Conservation (phyloP, 768 basidiomycete genomes). For the Daedaleopsis nitida region DNA sequence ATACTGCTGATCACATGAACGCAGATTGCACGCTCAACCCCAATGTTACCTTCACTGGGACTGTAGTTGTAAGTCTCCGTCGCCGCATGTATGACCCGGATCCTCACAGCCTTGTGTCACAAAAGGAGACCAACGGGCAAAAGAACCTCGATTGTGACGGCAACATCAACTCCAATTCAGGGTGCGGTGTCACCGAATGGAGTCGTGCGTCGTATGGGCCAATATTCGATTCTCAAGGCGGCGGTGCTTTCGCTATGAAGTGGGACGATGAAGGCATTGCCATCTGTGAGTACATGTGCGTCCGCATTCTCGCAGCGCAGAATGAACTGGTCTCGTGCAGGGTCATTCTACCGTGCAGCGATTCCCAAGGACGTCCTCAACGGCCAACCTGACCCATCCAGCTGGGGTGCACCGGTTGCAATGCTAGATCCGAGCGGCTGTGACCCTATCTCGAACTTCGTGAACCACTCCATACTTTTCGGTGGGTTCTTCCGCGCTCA, state of each 20-base stretch:
- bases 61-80: slow-evolving; percentile 51
- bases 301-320: background rate
- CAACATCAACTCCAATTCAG: slow-evolving; percentile 56
- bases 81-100: no score
- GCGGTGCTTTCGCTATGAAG: slow-evolving; percentile 87
- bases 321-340: slow-evolving; percentile 36
- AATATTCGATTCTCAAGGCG: slow-evolving; percentile 75
- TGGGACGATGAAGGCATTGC: slow-evolving; percentile 82
- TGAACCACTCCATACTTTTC: slow-evolving; percentile 74
- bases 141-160: slow-evolving; percentile 53
- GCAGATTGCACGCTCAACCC: slow-evolving; percentile 62
- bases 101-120: background rate
- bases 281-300: slow-evolving; percentile 55
- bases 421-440: slow-evolving; percentile 54
- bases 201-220: slow-evolving; percentile 84
- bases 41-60: slow-evolving; percentile 61
- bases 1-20: slow-evolving; percentile 1
- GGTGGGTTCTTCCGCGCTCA: slow-evolving; percentile 45
- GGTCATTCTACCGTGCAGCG: slow-evolving; percentile 82
- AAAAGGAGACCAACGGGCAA: slow-evolving; percentile 48
- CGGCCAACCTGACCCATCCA: slow-evolving; percentile 63
- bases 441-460: slow-evolving; percentile 58
- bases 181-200: slow-evolving; percentile 80
- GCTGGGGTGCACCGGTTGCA: slow-evolving; percentile 73
- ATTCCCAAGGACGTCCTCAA: slow-evolving; percentile 66